Conservation (phyloP, 2,329 filamentous ascomycete species). For the Penicillium oxalicum region DNA sequence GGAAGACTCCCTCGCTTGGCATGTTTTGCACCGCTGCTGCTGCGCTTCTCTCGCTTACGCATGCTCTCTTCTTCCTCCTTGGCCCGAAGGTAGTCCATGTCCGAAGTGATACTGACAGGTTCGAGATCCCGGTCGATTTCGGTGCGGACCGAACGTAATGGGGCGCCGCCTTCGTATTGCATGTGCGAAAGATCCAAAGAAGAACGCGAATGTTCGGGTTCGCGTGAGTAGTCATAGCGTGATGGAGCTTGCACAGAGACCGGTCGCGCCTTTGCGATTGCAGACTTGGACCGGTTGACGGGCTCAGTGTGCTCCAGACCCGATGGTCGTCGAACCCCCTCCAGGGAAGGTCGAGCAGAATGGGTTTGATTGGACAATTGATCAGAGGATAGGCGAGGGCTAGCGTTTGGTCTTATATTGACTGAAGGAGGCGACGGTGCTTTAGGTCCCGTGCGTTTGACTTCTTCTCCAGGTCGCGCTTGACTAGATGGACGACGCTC, state of each 20-base stretch:
- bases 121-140: slow-evolving; percentile 32
- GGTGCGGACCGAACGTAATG: slow-evolving; percentile 30
- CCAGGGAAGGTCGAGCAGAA: slow-evolving; percentile 63
- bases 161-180: slow-evolving; percentile 33
- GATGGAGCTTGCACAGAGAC: slow-evolving; percentile 77
- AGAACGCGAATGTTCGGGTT: slow-evolving; percentile 57
- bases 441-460: slow-evolving; percentile 12
- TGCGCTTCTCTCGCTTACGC: slow-evolving; percentile 50
- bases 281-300: slow-evolving; percentile 55
- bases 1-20: slow-evolving; percentile 68
- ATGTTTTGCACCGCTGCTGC: slow-evolving; percentile 55
- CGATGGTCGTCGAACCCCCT: slow-evolving; percentile 58
- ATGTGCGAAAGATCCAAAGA: slow-evolving; percentile 30
- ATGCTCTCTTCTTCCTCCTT: slow-evolving; percentile 62
- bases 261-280: slow-evolving; percentile 64
- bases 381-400: slow-evolving; percentile 46
- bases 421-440: slow-evolving; percentile 30
- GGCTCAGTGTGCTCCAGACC: slow-evolving; percentile 56
- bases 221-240: slow-evolving; percentile 74
- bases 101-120: slow-evolving; percentile 62
- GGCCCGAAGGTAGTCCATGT: slow-evolving; percentile 74
- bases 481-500: slow-evolving; percentile 46
- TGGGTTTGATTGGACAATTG: slow-evolving; percentile 50
- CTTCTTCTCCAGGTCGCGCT: slow-evolving; percentile 35
- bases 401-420: slow-evolving; percentile 41